Evolutionary conservation across 805 yeast genomes (phyloP).

Genomic region (Candida maltosa): DNA sequence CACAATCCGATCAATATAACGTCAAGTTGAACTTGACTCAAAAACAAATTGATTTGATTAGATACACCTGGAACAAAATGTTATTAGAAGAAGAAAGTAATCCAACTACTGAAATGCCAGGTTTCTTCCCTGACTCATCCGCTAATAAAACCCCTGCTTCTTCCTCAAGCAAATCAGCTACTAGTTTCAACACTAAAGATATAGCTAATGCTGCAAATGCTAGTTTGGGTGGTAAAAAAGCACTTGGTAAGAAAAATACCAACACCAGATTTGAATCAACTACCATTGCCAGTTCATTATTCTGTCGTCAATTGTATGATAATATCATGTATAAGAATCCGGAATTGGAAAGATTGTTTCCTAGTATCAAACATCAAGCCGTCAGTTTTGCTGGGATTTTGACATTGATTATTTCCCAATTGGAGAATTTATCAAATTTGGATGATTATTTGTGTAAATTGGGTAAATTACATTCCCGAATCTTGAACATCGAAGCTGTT

Average conservation of each 20-base stretch:
- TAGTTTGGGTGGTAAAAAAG: neutral
- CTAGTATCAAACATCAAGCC: slow-evolving; percentile 76
- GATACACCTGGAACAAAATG: slow-evolving; percentile 48
- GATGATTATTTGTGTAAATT: slow-evolving; percentile 59
- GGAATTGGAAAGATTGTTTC: slow-evolving; percentile 60
- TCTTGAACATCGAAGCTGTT: slow-evolving; percentile 66
- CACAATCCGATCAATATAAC: slow-evolving; percentile 12
- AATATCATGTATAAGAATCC: slow-evolving; percentile 64
- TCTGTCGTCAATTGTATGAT: slow-evolving; percentile 74
- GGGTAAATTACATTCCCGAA: slow-evolving; percentile 74
- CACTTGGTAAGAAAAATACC: no score
- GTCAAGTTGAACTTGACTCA: slow-evolving; percentile 20
- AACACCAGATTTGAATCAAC: slow-evolving; percentile 10
- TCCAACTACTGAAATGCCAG: slow-evolving; percentile 1
- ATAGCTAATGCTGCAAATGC: neutral
- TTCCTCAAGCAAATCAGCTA: neutral
- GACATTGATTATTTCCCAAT: slow-evolving; percentile 59
- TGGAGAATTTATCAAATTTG: slow-evolving; percentile 56
- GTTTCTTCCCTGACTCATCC: no score
- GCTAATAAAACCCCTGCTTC: slow-evolving; percentile 4
- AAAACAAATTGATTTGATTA: slow-evolving; percentile 41
- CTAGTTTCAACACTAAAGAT: neutral
- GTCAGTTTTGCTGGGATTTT: slow-evolving; percentile 77
- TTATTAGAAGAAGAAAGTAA: slow-evolving; percentile 27
- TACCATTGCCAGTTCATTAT: slow-evolving; percentile 45